Evolutionary conservation across 73 alveolate genomes (phyloP), one percentile per base, ranked within the genome.

Genomic region (Paramecium sonneborni): DNA sequence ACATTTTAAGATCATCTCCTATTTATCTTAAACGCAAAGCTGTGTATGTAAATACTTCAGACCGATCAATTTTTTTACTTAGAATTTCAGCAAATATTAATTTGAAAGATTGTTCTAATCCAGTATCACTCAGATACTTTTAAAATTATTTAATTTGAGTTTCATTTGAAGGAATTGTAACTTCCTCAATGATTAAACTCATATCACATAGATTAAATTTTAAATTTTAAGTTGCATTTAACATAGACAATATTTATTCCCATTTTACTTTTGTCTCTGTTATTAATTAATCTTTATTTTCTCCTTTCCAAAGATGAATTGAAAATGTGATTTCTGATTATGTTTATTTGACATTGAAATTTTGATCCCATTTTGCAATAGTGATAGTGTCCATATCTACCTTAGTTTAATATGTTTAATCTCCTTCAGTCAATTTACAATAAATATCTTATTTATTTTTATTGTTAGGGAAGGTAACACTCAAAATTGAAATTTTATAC

Each of bases 1-100:
- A 62, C 84, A 62, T 62, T 62, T 62, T 62, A 12, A 62, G 44
- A 62, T 62, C 84, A 0, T 62, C 84, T 26, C 84, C 84, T 2
- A 62, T 62, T 3, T 62, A 62, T 41, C 95, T 30, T 6, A 91
- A 79, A n/a, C 95, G 44, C 76, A 91, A 38, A 24, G 95, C 95
- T 15, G 95, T 91, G 28, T 91, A 91, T n/a, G 93, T 85, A 38
- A 87, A 91, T 14, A 57, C 95, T 52, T 85, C 89, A 43, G 41
- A 30, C 9, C 85, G 62, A 48, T 91, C 93, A 48, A 91, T 91
- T 28, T 91, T 91, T 76, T 91, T 91, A 28, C 88, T 91, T 15
- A 91, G 57, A 11, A 91, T 91, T 84, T 91, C 95, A 21, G 95
- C 95, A 91, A 38, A 91, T 12, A 91, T 91, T 15, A 91, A 34